A percentile compares a stretch with the other conserved stretches of the same genome.
These are phyloP conservation scores for Blastocladiella emersonii DNA, from an alignment of 371 early-diverging fungal genomes.

Conservation along the genomic window DNA sequence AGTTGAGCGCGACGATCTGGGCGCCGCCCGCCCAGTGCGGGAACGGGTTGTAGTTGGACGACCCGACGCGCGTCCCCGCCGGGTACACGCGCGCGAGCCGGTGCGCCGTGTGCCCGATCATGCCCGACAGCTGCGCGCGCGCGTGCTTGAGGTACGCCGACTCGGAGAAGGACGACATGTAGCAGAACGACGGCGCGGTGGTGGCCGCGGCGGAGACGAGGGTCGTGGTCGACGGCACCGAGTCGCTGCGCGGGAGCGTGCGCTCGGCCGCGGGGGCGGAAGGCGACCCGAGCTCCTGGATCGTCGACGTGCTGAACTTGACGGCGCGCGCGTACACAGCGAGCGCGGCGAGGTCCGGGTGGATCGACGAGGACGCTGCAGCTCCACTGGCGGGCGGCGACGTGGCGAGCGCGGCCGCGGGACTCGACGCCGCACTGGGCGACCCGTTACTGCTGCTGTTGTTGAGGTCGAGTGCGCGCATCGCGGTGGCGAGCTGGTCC, in stretches of 20 bases:
- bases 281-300: no score
- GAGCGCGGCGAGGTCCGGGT: not conserved
- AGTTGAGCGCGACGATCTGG: constrained; percentile 76
- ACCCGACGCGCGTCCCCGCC: constrained; percentile 47
- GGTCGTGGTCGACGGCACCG: no score
- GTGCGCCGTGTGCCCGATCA: constrained; percentile 29
- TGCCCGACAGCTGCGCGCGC: constrained; percentile 22
- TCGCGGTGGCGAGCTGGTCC: no score
- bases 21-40: constrained; percentile 56
- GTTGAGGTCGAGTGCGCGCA: no score
- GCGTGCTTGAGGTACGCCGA: constrained; percentile 20
- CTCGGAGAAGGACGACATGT: constrained; percentile 56
- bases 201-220: no score
- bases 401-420: no score
- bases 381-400: no score
- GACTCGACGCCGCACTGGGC: no score
- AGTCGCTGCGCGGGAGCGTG: no score
- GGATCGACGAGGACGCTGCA: not conserved
- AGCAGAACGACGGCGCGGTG: not conserved
- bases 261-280: no score
- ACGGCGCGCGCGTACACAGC: constrained; percentile 2
- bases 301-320: no score
- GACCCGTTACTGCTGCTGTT: no score
- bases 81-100: constrained; percentile 61
- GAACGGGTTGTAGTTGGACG: constrained; percentile 62